Conservation (phyloP, 192 early-diverging fungal genomes). For the Entophlyctis luteolus region DNA sequence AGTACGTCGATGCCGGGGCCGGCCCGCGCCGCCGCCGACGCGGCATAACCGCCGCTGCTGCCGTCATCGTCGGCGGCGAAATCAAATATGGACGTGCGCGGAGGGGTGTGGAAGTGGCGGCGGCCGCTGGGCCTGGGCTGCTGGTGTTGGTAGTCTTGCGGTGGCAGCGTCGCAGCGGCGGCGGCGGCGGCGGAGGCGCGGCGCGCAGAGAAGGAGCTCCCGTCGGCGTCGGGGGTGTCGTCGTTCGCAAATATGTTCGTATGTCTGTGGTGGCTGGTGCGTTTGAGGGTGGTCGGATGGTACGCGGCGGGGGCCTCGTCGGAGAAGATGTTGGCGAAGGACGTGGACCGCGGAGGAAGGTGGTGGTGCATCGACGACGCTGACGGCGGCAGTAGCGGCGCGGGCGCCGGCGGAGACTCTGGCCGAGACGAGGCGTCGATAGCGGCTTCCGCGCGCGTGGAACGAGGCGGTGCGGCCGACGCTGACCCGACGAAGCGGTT, state of each 20-base stretch:
- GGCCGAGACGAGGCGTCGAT: neutral
- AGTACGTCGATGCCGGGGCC: neutral
- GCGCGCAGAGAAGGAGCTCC: neutral
- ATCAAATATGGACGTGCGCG: constrained; percentile 5
- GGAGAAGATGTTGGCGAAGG: constrained; percentile 12
- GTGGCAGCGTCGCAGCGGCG: neutral
- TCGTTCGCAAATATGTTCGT: constrained; percentile 15
- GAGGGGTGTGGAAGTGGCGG: neutral
- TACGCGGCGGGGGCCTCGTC: neutral
- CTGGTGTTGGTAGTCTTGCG: neutral
- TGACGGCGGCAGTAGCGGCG: neutral
- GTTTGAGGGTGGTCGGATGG: neutral
- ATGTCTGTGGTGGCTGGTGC: constrained; percentile 17
- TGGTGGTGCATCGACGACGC: too few relatives aligned
- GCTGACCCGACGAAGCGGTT: neutral
- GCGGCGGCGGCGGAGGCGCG: neutral
- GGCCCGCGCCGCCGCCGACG: neutral
- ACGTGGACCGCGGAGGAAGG: neutral
- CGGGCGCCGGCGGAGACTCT: neutral
- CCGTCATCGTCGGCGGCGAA: neutral
- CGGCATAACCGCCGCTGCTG: neutral
- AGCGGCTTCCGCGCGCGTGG: too few relatives aligned
- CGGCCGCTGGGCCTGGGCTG: too few relatives aligned
- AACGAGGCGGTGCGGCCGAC: neutral
- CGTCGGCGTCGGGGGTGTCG: neutral